Conservation (phyloP, 495 filamentous ascomycete species). For the Articulospora tetracladia region DNA sequence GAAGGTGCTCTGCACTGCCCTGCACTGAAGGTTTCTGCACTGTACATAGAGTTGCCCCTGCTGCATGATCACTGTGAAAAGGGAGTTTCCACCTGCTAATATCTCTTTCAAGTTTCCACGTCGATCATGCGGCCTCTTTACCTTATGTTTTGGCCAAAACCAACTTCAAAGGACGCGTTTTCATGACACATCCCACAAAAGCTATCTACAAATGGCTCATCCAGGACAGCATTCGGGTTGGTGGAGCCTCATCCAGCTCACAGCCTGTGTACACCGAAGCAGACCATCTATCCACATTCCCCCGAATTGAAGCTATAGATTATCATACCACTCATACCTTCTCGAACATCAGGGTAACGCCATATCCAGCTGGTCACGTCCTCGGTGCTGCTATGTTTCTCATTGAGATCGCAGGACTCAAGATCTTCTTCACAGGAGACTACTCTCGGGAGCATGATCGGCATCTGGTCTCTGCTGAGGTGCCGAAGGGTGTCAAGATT, state of each 20-base stretch:
- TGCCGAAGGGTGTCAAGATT: slow-evolving; percentile 79
- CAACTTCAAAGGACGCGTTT: slow-evolving; percentile 92
- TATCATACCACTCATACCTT: slow-evolving; percentile 97
- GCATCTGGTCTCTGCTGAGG: slow-evolving; percentile 87
- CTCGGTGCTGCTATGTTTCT: slow-evolving; percentile 98
- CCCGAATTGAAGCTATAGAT: slow-evolving; percentile 92
- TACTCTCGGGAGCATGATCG: slow-evolving; percentile 93
- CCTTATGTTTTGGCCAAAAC: slow-evolving; percentile 97
- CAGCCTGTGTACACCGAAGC: slow-evolving; percentile 85
- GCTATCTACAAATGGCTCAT: slow-evolving; percentile 99
- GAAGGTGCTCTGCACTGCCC: slow-evolving; percentile 20
- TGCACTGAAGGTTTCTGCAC: slow-evolving; percentile 5
- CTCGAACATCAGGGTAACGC: slow-evolving; percentile 92
- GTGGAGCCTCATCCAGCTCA: slow-evolving; percentile 70
- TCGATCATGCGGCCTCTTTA: slow-evolving; percentile 94
- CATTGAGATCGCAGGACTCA: slow-evolving; percentile 91
- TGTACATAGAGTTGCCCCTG: slow-evolving; percentile 24
- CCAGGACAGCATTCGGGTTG: slow-evolving; percentile 89
- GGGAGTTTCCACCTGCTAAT: slow-evolving; percentile 9
- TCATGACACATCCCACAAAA: slow-evolving; percentile 99
- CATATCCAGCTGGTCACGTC: slow-evolving; percentile 94
- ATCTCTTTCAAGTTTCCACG: slow-evolving; percentile 69
- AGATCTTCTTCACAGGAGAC: slow-evolving; percentile 95
- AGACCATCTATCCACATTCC: slow-evolving; percentile 89
- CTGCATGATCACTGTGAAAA: neutral